These are phyloP conservation scores for Prunella vulgaris DNA, from an alignment of 257 asterid genomes.

Conservation along the genomic window DNA sequence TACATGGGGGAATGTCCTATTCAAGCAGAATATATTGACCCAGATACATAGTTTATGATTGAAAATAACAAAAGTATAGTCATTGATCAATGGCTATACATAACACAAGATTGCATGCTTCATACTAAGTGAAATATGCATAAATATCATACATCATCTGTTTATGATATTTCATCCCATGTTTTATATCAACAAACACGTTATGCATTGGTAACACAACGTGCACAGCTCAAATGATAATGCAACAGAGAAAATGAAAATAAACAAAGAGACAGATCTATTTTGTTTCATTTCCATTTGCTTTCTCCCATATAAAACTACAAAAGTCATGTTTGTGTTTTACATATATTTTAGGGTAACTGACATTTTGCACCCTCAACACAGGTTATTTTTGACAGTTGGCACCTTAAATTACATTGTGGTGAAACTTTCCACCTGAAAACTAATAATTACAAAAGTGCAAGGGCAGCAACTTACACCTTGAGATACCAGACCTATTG, in stretches of 20 bases:
- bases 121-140: neutral
- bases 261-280: neutral
- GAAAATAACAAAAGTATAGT: neutral
- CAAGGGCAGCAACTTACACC: neutral
- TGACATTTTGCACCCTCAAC: neutral
- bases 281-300: neutral
- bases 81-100: neutral
- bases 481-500: too few relatives aligned
- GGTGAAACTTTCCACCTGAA: neutral
- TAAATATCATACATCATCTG: neutral
- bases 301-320: neutral
- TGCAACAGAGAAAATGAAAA: neutral
- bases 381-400: neutral
- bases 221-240: neutral
- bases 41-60: neutral
- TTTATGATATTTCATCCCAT: neutral
- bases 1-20: neutral
- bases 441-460: neutral
- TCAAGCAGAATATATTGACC: neutral
- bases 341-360: neutral
- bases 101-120: neutral
- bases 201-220: neutral
- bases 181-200: neutral
- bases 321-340: neutral
- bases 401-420: neutral